Percentiles rank a stretch among this genome's conserved stretches.
phyloP scores from a whole-genome alignment of 345 rosid genomes.

The Melaleuca quinquenervia region DNA sequence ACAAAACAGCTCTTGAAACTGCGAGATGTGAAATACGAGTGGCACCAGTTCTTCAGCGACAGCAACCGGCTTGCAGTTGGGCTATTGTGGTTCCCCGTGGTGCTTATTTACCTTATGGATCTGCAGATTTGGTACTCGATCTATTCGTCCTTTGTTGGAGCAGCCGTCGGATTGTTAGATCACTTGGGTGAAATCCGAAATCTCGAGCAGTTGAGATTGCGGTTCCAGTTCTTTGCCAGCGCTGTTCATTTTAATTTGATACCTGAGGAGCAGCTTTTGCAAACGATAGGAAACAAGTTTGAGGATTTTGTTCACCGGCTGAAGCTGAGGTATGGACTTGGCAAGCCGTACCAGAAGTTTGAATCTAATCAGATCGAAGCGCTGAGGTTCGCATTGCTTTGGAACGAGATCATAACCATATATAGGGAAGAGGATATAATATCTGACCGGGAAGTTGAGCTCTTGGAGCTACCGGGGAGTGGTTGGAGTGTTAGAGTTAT shows the following conservation, averaged over 20 bases:
- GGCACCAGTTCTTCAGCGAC: conserved; percentile 36
- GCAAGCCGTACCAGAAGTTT: conserved; percentile 77
- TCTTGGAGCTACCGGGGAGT: conserved; percentile 76
- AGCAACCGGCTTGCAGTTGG: conserved; percentile 59
- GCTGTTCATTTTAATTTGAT: conserved; percentile 89
- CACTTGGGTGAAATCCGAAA: conserved; percentile 93
- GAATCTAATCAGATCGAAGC: conserved; percentile 84
- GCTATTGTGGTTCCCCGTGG: conserved; percentile 73
- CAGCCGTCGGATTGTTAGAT: conserved; percentile 56
- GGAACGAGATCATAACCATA: conserved; percentile 77
- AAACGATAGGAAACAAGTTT: conserved; percentile 61
- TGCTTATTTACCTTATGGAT: conserved; percentile 77
- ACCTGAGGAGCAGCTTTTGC: conserved; percentile 77
- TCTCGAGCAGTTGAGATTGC: conserved; percentile 68
- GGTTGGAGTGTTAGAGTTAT: conserved; percentile 72
- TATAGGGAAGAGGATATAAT: conserved; percentile 90
- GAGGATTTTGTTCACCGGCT: conserved; percentile 63
- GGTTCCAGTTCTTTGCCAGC: conserved; percentile 84
- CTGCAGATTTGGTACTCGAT: conserved; percentile 73
- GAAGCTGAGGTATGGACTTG: conserved; percentile 87
- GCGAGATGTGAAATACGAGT: conserved; percentile 26
- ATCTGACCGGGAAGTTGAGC: conserved; percentile 73
- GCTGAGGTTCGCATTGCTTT: conserved; percentile 69
- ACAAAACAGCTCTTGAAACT: conserved; percentile 35
- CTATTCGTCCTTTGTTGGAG: conserved; percentile 77